A percentile compares a stretch with the other conserved stretches of the same genome.
phyloP scores from a whole-genome alignment of 768 basidiomycete genomes.

The Daedalea quercina region DNA sequence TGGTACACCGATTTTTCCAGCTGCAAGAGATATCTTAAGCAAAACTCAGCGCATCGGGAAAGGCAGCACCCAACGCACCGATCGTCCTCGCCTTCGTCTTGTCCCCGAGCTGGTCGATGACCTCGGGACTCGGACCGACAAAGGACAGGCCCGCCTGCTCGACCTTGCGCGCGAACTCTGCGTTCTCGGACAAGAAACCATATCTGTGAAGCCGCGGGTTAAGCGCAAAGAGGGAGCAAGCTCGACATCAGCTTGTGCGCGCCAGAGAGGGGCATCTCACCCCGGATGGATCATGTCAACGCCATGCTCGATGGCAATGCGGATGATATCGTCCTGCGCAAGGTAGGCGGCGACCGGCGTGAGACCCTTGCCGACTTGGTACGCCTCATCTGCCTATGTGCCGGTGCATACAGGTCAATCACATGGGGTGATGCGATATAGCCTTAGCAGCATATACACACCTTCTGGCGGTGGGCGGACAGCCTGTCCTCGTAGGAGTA shows the following conservation, averaged over 20 bases:
- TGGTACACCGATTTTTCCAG: conserved; percentile 87
- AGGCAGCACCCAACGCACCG: conserved; percentile 38
- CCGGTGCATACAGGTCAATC: background rate
- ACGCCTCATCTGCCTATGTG: conserved; percentile 90
- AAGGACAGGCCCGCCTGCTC: conserved; percentile 97
- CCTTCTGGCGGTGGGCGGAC: conserved; percentile 97
- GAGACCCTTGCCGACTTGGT: conserved; percentile 93
- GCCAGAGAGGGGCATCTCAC: conserved; percentile 33
- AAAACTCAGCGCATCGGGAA: conserved; percentile 6
- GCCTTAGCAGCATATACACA: conserved; percentile 19
- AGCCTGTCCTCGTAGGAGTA: conserved; percentile 96
- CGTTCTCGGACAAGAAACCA: conserved; percentile 97
- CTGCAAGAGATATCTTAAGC: conserved; percentile 28
- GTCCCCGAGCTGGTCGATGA: conserved; percentile 96
- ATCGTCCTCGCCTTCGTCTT: conserved; percentile 96
- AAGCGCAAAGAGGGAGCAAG: conserved; percentile 3
- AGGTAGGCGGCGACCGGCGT: conserved; percentile 97
- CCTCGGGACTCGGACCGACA: conserved; percentile 91
- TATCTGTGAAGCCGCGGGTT: conserved; percentile 54
- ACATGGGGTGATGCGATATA: background rate
- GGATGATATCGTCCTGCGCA: conserved; percentile 95
- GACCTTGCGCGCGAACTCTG: conserved; percentile 93
- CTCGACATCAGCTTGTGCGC: conserved; percentile 3
- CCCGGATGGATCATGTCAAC: conserved; percentile 99
- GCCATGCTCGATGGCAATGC: conserved; percentile 93